Conservation (phyloP, 83 land plant genomes). For the Thuja plicata region DNA sequence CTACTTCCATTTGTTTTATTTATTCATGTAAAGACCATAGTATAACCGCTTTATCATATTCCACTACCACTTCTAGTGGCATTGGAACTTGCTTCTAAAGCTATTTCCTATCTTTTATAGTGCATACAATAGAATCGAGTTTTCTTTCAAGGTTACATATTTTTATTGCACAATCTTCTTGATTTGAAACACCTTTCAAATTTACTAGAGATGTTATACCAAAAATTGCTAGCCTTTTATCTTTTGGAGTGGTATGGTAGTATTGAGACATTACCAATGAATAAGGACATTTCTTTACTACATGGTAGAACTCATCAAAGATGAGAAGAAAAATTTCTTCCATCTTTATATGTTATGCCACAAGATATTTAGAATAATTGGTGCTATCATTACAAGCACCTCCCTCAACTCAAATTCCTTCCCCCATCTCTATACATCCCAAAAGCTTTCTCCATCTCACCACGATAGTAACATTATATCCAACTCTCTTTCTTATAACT, state of each 20-base stretch:
- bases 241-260: conserved; percentile 89
- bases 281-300: conserved; percentile 99
- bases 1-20: conserved; percentile 87
- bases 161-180: conserved; percentile 97
- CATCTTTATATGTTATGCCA: conserved; percentile 97
- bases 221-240: conserved; percentile 93
- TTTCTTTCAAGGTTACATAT: conserved; percentile 95
- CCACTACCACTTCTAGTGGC: conserved; percentile 85
- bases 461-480: conserved; percentile 89
- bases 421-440: conserved; percentile 98
- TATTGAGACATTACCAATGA: conserved; percentile 98
- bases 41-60: conserved; percentile 87
- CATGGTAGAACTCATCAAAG: conserved; percentile 99
- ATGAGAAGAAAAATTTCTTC: conserved; percentile 87
- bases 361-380: conserved; percentile 92
- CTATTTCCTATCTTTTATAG: conserved; percentile 91
- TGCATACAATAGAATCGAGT: conserved; percentile 87
- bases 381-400: conserved; percentile 99
- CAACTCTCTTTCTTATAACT: conserved; percentile 86
- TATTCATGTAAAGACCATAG: conserved; percentile 86
- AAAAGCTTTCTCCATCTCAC: conserved; percentile 99
- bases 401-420: conserved; percentile 93
- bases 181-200: conserved; percentile 97
- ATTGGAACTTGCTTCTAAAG: conserved; percentile 95
- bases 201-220: conserved; percentile 99